These are phyloP conservation scores for Dendryphion nanum DNA, from an alignment of 2,329 filamentous ascomycete genomes.

Conservation along the genomic window DNA sequence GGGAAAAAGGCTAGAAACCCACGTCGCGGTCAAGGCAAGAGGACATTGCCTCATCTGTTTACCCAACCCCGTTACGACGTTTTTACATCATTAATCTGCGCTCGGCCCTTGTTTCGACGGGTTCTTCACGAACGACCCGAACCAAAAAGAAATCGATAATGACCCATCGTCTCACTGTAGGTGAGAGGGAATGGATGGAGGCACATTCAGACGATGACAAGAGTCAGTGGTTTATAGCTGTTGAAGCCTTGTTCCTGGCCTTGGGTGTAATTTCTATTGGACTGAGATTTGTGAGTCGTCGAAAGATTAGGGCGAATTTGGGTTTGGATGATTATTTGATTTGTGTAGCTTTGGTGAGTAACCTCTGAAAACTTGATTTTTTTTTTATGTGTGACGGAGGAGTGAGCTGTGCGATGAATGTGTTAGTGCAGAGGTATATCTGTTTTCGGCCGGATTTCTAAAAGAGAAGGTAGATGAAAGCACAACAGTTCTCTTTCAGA, in stretches of 20 bases:
- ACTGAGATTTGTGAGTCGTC: conserved; percentile 6
- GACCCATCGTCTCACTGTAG: not conserved
- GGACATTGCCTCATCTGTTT: no score
- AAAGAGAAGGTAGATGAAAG: conserved; percentile 5
- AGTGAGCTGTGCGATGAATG: not conserved
- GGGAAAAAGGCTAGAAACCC: no score
- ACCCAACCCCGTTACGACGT: no score
- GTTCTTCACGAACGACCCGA: no score
- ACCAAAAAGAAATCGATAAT: no score
- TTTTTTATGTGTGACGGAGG: not conserved
- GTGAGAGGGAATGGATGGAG: conserved; percentile 7
- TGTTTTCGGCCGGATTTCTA: not conserved
- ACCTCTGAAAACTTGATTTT: not conserved
- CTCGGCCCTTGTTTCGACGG: no score
- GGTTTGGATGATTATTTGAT: conserved; percentile 14
- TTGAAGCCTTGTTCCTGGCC: conserved; percentile 6
- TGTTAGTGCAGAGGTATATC: not conserved
- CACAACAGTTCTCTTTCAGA: no score
- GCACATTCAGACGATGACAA: conserved; percentile 8
- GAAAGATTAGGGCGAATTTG: conserved; percentile 10
- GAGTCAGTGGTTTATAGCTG: conserved; percentile 5
- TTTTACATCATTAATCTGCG: no score
- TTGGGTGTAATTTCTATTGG: conserved; percentile 5
- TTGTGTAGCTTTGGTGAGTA: conserved; percentile 7
- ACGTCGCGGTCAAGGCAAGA: no score